Evolutionary conservation across 1,139 yeast genomes (phyloP).

Genomic region (Blastobotrys malaysiensis): DNA sequence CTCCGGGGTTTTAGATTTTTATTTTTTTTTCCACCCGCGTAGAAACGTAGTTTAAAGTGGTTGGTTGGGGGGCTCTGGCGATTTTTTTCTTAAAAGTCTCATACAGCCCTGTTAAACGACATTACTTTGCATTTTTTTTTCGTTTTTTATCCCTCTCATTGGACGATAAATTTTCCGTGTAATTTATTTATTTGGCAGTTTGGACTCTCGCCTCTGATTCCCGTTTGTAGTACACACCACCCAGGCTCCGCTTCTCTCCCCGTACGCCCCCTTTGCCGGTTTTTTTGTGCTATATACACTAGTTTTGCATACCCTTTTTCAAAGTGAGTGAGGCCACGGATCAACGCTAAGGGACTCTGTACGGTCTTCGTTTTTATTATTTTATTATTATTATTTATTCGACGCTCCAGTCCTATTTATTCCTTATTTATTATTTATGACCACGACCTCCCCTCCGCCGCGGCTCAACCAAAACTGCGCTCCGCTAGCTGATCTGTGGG

Average conservation of each 20-base stretch:
- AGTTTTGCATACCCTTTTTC: neutral
- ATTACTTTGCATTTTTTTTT: neutral
- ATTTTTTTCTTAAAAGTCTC: neutral
- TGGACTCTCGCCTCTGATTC: too few relatives aligned
- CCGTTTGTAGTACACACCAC: too few relatives aligned
- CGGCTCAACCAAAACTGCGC: slow-evolving; percentile 10
- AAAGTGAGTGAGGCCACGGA: neutral
- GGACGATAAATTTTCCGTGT: neutral
- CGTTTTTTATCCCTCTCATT: neutral
- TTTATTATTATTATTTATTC: slow-evolving; percentile 9
- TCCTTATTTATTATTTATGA: slow-evolving; percentile 11
- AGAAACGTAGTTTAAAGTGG: neutral
- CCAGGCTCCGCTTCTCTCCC: too few relatives aligned
- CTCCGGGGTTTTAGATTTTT: neutral
- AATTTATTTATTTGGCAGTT: neutral
- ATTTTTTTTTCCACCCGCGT: neutral
- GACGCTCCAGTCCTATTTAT: neutral
- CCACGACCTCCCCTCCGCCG: slow-evolving; percentile 18
- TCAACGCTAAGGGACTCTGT: slow-evolving; percentile 2
- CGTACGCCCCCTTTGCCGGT: too few relatives aligned
- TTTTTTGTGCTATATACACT: too few relatives aligned
- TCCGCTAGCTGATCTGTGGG: slow-evolving; percentile 30
- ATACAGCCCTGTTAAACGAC: neutral
- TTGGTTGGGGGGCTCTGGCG: neutral
- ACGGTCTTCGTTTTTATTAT: too few relatives aligned